Evolutionary conservation across 108 stramenopile species (phyloP).

Genomic region (Nannochloropsis salina): DNA sequence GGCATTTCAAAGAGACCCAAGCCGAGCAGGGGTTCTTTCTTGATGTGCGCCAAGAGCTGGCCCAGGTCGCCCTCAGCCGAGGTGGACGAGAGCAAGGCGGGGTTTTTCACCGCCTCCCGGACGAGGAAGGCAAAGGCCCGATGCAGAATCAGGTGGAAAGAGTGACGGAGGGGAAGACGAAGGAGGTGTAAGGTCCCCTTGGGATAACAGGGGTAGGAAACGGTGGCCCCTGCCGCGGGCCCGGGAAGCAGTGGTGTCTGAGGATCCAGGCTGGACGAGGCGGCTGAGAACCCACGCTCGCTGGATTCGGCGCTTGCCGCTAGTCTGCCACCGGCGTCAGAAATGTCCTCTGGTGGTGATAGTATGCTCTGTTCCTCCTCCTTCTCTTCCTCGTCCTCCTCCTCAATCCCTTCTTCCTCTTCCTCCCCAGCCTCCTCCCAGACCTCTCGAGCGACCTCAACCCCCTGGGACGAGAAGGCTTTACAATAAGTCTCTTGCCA

Average conservation of each 20-base stretch:
- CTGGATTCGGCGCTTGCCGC: too few relatives aligned
- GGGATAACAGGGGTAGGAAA: neutral
- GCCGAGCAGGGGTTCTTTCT: slow-evolving; percentile 22
- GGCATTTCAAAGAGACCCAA: slow-evolving; percentile 31
- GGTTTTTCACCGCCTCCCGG: slow-evolving; percentile 71
- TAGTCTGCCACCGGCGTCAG: neutral
- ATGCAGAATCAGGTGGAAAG: slow-evolving; percentile 82
- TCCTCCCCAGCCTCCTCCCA: neutral
- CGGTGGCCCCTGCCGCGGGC: neutral
- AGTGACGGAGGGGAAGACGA: slow-evolving; percentile 52
- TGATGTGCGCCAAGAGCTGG: neutral
- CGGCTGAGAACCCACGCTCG: too few relatives aligned
- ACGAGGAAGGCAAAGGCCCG: slow-evolving; percentile 57
- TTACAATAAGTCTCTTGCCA: neutral
- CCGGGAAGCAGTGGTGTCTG: too few relatives aligned
- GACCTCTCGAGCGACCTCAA: neutral
- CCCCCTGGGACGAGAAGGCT: neutral
- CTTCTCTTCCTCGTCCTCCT: neutral
- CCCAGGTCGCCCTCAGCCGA: neutral
- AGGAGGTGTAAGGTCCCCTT: slow-evolving; percentile 58
- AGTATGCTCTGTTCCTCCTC: neutral
- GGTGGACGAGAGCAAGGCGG: slow-evolving; percentile 60
- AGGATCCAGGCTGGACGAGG: too few relatives aligned
- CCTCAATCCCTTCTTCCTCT: neutral
- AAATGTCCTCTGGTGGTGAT: neutral